These are phyloP conservation scores for Dothideomycetes sp. DNA, from an alignment of 2,329 filamentous ascomycete species.

Conservation along the genomic window DNA sequence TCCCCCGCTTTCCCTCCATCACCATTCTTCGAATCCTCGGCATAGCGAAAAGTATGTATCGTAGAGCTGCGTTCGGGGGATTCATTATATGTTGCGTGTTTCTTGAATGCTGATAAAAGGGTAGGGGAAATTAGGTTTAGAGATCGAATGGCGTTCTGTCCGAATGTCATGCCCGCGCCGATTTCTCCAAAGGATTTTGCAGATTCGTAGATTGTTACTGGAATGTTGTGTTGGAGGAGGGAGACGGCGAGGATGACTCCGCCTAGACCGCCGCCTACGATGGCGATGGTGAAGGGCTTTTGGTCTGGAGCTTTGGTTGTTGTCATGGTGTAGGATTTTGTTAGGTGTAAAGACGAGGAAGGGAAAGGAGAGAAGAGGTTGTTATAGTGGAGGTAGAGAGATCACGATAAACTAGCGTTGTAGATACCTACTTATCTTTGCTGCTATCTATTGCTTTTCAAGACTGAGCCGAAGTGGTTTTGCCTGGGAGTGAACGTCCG, in stretches of 20 bases:
- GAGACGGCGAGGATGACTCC: conserved; percentile 46
- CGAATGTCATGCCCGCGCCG: conserved; percentile 47
- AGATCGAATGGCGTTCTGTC: conserved; percentile 45
- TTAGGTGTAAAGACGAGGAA: not conserved
- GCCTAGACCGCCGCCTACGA: conserved; percentile 51
- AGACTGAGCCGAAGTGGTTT: no score
- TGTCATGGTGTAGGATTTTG: not conserved
- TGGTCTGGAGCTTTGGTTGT: no score
- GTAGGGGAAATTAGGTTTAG: conserved; percentile 44
- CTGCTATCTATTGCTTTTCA: no score
- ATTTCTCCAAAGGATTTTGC: conserved; percentile 46
- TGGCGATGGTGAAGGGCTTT: conserved; percentile 41
- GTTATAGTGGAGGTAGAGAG: no score
- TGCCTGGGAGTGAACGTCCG: no score
- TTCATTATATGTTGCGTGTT: conserved; percentile 26
- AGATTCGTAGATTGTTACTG: conserved; percentile 28
- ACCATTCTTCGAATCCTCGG: conserved; percentile 22
- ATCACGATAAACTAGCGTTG: no score
- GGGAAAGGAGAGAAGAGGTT: no score
- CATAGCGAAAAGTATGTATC: conserved; percentile 33
- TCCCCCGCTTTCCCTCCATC: conserved; percentile 5
- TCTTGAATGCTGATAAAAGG: conserved; percentile 24
- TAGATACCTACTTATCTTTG: no score
- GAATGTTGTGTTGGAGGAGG: conserved; percentile 36
- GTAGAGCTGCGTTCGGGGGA: conserved; percentile 23